phyloP scores from a whole-genome alignment of 441 rosid genomes.

The Euphorbia corollata region DNA sequence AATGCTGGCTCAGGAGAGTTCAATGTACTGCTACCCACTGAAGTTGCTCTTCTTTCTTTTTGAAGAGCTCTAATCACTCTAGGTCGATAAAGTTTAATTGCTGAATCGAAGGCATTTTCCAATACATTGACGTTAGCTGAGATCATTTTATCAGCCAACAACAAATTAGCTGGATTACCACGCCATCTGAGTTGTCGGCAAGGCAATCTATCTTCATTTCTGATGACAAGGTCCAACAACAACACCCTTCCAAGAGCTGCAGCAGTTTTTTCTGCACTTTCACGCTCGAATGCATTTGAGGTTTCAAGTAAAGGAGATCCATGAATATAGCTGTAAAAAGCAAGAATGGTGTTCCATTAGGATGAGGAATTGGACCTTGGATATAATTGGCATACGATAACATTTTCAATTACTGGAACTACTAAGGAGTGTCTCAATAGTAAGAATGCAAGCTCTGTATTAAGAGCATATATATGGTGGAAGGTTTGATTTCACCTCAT shows the following conservation, averaged over 20 bases:
- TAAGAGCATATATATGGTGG: too few relatives aligned
- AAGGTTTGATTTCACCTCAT: conserved; percentile 66
- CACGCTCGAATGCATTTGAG: conserved; percentile 61
- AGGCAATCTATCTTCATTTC: conserved; percentile 96
- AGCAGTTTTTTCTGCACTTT: conserved; percentile 71
- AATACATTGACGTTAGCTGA: conserved; percentile 41
- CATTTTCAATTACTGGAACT: conserved; percentile 4
- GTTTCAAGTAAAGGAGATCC: conserved; percentile 90
- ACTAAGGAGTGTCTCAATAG: neutral
- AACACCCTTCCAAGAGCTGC: conserved; percentile 85
- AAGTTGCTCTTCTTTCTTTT: conserved; percentile 78
- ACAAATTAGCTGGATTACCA: conserved; percentile 89
- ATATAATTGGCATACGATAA: neutral
- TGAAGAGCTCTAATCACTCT: conserved; percentile 73
- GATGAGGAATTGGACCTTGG: neutral
- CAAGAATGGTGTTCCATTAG: conserved; percentile 6
- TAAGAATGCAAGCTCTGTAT: too few relatives aligned
- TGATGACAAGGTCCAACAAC: conserved; percentile 87
- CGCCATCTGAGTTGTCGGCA: conserved; percentile 97
- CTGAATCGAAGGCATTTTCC: conserved; percentile 74
- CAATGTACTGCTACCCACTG: conserved; percentile 59
- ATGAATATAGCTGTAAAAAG: conserved; percentile 80
- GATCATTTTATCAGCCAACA: conserved; percentile 65
- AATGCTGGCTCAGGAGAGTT: conserved; percentile 40
- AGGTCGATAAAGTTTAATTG: conserved; percentile 67